Evolutionary conservation across 257 asterid species (phyloP).

Genomic region (Anisodus tanguticus): DNA sequence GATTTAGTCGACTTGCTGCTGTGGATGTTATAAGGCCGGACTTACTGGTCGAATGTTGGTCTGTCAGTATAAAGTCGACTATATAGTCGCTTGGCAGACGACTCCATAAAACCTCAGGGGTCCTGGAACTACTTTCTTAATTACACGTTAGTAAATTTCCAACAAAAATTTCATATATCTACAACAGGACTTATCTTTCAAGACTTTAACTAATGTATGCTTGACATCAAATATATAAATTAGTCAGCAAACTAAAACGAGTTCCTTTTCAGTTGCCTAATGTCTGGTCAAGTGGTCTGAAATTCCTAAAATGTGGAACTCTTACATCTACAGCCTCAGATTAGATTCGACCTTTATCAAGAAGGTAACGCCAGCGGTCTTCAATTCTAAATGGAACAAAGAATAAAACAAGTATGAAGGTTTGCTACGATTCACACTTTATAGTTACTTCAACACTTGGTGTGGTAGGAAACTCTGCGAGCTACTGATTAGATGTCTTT

Average conservation of each 20-base stretch:
- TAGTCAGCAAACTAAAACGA: neutral
- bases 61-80: neutral
- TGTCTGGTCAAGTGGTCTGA: neutral
- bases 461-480: neutral
- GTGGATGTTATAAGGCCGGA: neutral
- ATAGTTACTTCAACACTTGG: conserved; percentile 13
- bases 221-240: conserved; percentile 6
- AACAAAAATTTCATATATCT: neutral
- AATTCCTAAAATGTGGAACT: conserved; percentile 20
- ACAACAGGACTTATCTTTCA: conserved; percentile 7
- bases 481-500: neutral
- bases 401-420: neutral
- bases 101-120: neutral
- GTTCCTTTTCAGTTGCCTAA: neutral
- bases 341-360: neutral
- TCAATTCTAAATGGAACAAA: neutral
- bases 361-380: neutral
- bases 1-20: neutral
- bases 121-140: neutral
- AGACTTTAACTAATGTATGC: conserved; percentile 9
- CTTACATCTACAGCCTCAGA: neutral
- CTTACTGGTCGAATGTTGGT: conserved; percentile 4
- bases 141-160: neutral
- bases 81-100: neutral
- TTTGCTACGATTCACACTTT: neutral